phyloP scores from a whole-genome alignment of 140 eudicot genomes.

The Anethum foeniculum region DNA sequence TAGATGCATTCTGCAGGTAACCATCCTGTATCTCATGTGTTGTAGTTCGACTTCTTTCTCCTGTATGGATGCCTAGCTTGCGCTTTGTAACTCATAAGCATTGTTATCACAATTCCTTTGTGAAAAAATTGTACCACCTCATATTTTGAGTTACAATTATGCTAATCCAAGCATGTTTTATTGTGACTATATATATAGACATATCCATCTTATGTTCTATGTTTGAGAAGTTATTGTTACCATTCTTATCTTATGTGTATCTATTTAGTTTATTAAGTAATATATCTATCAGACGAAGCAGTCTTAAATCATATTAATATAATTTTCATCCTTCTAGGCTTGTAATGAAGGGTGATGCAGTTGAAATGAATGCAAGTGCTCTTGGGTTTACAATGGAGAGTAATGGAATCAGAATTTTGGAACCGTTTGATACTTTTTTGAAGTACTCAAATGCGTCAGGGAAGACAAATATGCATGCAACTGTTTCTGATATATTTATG shows the following conservation, averaged over 20 bases:
- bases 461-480: conserved; percentile 68
- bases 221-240: background rate
- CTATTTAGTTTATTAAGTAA: background rate
- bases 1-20: conserved; percentile 96
- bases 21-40: conserved; percentile 11
- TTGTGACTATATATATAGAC: background rate
- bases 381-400: conserved; percentile 97
- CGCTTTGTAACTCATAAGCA: background rate
- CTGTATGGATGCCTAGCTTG: background rate
- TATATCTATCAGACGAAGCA: background rate
- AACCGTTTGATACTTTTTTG: conserved; percentile 90
- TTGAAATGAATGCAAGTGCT: conserved; percentile 82
- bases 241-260: background rate
- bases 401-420: conserved; percentile 85
- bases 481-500: conserved; percentile 88
- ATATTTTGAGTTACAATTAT: background rate
- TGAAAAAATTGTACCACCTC: background rate
- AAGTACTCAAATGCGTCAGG: conserved; percentile 76
- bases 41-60: background rate
- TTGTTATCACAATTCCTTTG: background rate
- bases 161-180: background rate
- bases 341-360: conserved; percentile 65
- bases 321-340: conserved; percentile 45
- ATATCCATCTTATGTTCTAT: background rate
- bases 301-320: background rate